phyloP scores from a whole-genome alignment of 768 basidiomycete genomes.

The Galerina sulciceps region DNA sequence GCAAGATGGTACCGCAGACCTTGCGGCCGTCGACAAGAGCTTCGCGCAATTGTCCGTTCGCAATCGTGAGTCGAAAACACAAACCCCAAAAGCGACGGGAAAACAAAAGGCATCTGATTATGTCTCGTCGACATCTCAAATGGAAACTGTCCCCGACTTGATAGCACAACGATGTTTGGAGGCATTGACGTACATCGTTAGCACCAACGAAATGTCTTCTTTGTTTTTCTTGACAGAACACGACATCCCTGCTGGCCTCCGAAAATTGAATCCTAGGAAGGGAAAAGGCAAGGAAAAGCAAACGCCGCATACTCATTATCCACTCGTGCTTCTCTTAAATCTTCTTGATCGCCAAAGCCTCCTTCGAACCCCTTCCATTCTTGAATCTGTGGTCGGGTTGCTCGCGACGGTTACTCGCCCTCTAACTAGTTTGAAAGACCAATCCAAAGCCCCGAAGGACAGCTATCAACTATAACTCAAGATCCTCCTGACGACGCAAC shows the following conservation, averaged over 20 bases:
- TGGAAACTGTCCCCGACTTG: conserved; percentile 88
- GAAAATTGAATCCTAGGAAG: conserved; percentile 73
- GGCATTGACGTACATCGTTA: conserved; percentile 86
- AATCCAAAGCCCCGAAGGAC: conserved; percentile 31
- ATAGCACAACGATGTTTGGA: conserved; percentile 95
- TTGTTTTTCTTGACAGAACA: conserved; percentile 97
- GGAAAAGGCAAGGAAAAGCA: conserved; percentile 96
- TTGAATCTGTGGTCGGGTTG: conserved; percentile 90
- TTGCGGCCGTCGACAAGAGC: conserved; percentile 90
- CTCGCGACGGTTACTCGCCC: conserved; percentile 90
- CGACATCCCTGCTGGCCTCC: conserved; percentile 82
- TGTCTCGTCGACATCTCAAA: conserved; percentile 53
- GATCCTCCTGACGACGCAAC: background rate
- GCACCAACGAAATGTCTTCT: conserved; percentile 80
- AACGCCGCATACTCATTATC: conserved; percentile 80
- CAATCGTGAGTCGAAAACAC: conserved; percentile 45
- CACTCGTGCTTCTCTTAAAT: conserved; percentile 86
- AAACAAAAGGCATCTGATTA: conserved; percentile 75
- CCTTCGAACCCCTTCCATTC: conserved; percentile 85
- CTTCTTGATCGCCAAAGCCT: conserved; percentile 87
- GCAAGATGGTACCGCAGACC: conserved; percentile 93
- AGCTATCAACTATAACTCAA: background rate
- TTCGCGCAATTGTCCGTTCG: conserved; percentile 91
- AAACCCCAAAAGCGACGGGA: conserved; percentile 59
- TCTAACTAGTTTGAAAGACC: conserved; percentile 65